phyloP scores from a whole-genome alignment of 1,284 basidiomycete species.

The Puccinia coronata region DNA sequence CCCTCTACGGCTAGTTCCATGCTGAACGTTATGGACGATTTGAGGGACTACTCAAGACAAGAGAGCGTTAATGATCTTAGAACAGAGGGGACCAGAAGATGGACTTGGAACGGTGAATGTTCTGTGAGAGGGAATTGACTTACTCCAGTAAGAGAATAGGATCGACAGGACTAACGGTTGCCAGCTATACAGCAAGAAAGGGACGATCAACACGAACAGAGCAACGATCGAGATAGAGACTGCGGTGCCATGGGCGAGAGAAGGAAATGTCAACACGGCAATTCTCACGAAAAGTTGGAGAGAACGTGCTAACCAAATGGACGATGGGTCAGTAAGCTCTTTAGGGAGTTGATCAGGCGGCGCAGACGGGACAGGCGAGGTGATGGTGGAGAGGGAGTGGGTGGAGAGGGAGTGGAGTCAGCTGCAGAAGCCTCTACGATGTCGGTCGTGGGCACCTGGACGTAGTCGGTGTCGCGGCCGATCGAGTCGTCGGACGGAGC shows the following conservation, averaged over 20 bases:
- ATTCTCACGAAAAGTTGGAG: neutral
- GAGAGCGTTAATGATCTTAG: no score
- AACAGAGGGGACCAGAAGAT: no score
- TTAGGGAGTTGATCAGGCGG: neutral
- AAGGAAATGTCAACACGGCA: constrained; percentile 17
- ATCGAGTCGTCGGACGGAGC: neutral
- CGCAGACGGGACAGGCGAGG: neutral
- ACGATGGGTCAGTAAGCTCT: neutral
- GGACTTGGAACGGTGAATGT: neutral
- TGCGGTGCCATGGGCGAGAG: neutral
- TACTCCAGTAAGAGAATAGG: constrained; percentile 56
- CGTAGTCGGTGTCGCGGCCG: constrained; percentile 31
- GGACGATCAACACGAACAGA: constrained; percentile 32
- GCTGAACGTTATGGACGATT: constrained; percentile 56
- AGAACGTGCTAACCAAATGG: constrained; percentile 10
- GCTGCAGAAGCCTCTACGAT: neutral
- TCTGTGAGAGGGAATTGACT: constrained; percentile 13
- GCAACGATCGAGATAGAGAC: constrained; percentile 24
- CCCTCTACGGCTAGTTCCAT: constrained; percentile 54
- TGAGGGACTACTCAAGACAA: constrained; percentile 55
- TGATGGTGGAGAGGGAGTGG: constrained; percentile 26
- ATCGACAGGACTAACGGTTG: constrained; percentile 51
- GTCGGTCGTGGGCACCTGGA: constrained; percentile 28
- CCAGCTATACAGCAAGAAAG: constrained; percentile 53
- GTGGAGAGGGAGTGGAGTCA: neutral